These are phyloP conservation scores for Nothopassalora personata DNA, from an alignment of 2,329 filamentous ascomycete genomes.

Conservation along the genomic window DNA sequence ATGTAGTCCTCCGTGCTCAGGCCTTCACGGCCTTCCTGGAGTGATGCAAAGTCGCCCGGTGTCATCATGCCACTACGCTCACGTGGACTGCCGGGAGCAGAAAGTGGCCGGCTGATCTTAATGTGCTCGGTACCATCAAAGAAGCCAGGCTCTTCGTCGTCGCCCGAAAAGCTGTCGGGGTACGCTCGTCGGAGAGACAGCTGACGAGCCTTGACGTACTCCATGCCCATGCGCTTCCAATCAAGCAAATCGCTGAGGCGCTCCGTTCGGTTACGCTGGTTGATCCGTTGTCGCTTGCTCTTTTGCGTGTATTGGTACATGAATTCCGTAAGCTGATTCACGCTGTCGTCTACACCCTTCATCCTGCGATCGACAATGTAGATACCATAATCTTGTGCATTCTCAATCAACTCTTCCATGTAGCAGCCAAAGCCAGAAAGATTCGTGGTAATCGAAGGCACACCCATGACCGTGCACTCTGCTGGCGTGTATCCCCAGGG, in stretches of 20 bases:
- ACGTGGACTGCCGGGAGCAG: slow-evolving; percentile 85
- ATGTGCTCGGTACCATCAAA: slow-evolving; percentile 80
- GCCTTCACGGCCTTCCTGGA: slow-evolving; percentile 91
- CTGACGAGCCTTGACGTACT: slow-evolving; percentile 96
- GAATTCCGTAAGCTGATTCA: slow-evolving; percentile 84
- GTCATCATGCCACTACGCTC: slow-evolving; percentile 98
- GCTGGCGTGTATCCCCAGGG: slow-evolving; percentile 98
- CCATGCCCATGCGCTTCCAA: slow-evolving; percentile 99
- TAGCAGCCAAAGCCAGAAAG: slow-evolving; percentile 97
- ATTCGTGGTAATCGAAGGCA: slow-evolving; percentile 97
- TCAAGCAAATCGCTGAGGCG: slow-evolving; percentile 89
- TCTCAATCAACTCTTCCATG: slow-evolving; percentile 99
- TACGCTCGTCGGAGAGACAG: slow-evolving; percentile 88
- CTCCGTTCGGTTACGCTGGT: slow-evolving; percentile 95
- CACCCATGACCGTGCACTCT: slow-evolving; percentile 98
- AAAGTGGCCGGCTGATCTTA: slow-evolving; percentile 92
- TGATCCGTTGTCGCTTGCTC: slow-evolving; percentile 93
- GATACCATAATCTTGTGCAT: slow-evolving; percentile 95
- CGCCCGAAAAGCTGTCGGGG: slow-evolving; percentile 71
- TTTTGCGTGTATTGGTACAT: slow-evolving; percentile 95
- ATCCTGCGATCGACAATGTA: slow-evolving; percentile 95
- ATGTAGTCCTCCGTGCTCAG: slow-evolving; percentile 96
- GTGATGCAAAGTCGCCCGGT: slow-evolving; percentile 90
- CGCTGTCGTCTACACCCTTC: slow-evolving; percentile 95
- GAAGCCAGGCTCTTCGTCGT: slow-evolving; percentile 72